Base-by-base conservation (phyloP, 78 protist genomes). In the Speleostelium caveatum region DNA sequence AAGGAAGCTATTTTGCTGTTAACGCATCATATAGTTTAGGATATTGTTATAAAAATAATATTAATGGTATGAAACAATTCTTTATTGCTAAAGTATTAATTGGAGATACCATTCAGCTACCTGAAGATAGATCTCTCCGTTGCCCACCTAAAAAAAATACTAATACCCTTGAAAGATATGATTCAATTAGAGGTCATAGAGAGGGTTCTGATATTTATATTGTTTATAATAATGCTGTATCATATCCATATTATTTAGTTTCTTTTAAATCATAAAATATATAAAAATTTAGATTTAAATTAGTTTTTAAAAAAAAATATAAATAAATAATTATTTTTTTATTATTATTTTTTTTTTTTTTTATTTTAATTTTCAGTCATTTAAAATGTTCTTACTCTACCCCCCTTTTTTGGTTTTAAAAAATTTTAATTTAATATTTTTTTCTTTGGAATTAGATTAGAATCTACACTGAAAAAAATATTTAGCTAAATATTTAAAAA, bases 221-320 rank as follows among this genome's bases (percentile, higher is more conserved):
- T 45, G 33, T 68, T 28, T 68, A 68, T 68, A 36, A 42, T 42
- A 42, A 45, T 45, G 19, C n/a, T 28, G 32, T 35, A 28, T 42
- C 61, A 16, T 68, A 68, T 45, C 75, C 75, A n/a, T 68, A 68
- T 22, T 68, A 68, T 68, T 42, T 68, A 26, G 36, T 68, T 16
- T 28, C 75, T 5, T 68, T 42, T 28, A 68, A n/a, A n/a, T n/a
- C 8, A 16, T 49, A 49, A 49, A 16, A 49, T 16, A 49, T 49
- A 49, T 16, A 49, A 16, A 49, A 49, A 49, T 49, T n/a, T n/a
- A n/a, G n/a, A n/a, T n/a, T n/a, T n/a, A n/a, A n/a, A n/a, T n/a
- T n/a, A n/a, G n/a, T n/a, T n/a, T n/a, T n/a, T n/a, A n/a, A n/a
- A n/a, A n/a, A n/a, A n/a, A n/a, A n/a, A n/a, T n/a, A n/a, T n/a